Conservation (phyloP, 352 stramenopile genomes). For the Pythium biforme region DNA sequence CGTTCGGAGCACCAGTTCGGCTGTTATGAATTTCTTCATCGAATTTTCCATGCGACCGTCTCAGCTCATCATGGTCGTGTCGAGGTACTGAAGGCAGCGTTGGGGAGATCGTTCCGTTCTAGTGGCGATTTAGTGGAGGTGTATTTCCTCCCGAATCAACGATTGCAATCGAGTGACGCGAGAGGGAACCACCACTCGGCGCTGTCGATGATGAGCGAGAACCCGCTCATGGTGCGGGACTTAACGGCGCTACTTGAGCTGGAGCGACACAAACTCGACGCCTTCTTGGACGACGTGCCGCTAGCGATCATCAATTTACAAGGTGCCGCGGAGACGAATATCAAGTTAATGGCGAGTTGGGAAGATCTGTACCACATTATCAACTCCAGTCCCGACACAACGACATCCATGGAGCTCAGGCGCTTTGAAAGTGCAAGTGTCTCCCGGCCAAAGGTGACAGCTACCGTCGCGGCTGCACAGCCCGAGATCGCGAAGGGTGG, state of each 20-base stretch:
- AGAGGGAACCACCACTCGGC: neutral
- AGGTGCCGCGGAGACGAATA: neutral
- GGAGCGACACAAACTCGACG: conserved; percentile 36
- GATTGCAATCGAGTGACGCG: neutral
- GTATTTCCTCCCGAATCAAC: conserved; percentile 19
- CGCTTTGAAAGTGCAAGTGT: neutral
- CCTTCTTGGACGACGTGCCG: conserved; percentile 33
- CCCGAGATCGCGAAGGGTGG: neutral
- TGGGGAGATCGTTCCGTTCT: neutral
- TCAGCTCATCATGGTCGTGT: neutral
- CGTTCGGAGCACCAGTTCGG: neutral
- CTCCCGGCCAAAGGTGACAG: neutral
- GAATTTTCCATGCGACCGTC: neutral
- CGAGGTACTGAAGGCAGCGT: conserved; percentile 5
- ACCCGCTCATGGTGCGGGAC: conserved; percentile 32
- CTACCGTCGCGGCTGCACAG: neutral
- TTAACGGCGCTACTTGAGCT: conserved; percentile 32
- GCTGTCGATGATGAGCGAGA: neutral
- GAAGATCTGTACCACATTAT: conserved; percentile 52
- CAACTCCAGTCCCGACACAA: conserved; percentile 28
- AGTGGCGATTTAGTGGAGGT: conserved; percentile 12
- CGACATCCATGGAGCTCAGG: conserved; percentile 19
- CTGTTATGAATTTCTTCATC: conserved; percentile 14
- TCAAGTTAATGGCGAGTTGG: conserved; percentile 27
- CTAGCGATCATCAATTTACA: conserved; percentile 52